A percentile compares a stretch with the other conserved stretches of the same genome.
Evolutionary conservation across 1,284 basidiomycete genomes (phyloP).

Genomic region (Cryptococcus jaspeensis): DNA sequence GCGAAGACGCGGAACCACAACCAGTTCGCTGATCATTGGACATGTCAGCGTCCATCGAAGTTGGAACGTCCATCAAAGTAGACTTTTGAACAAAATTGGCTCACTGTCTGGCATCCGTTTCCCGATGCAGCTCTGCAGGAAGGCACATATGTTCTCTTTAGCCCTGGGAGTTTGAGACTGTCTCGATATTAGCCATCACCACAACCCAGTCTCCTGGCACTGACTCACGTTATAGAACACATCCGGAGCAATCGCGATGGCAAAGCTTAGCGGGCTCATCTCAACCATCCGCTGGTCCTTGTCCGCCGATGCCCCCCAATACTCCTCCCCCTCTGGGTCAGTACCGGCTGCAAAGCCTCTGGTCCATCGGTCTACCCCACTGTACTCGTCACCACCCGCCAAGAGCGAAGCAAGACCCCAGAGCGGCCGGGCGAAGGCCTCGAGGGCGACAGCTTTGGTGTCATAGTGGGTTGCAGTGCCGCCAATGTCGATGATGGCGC

Average conservation of each 20-base stretch:
- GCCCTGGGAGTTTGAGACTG: conserved; percentile 57
- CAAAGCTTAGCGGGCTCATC: conserved; percentile 72
- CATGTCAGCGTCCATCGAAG: conserved; percentile 5
- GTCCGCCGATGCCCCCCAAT: conserved; percentile 71
- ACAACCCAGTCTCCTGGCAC: not conserved
- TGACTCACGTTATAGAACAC: conserved; percentile 60
- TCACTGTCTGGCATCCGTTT: conserved; percentile 57
- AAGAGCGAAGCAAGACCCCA: conserved; percentile 71
- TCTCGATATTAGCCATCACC: not conserved
- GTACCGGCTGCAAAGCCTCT: conserved; percentile 66
- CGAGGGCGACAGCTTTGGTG: conserved; percentile 67
- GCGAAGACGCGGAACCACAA: conserved; percentile 77
- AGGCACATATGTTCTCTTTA: conserved; percentile 62
- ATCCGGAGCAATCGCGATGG: conserved; percentile 65
- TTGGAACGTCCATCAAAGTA: too few relatives aligned
- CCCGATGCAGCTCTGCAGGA: conserved; percentile 72
- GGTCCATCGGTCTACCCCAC: conserved; percentile 64
- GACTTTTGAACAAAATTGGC: too few relatives aligned
- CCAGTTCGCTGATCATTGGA: conserved; percentile 61
- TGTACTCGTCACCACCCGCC: conserved; percentile 58
- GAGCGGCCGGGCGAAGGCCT: conserved; percentile 71
- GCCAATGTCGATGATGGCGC: conserved; percentile 67
- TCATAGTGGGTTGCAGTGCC: conserved; percentile 74
- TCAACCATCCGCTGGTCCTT: conserved; percentile 81
- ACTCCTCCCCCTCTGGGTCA: conserved; percentile 64